Conservation (phyloP, 2,329 filamentous ascomycete species). For the Diplodia corticola region DNA sequence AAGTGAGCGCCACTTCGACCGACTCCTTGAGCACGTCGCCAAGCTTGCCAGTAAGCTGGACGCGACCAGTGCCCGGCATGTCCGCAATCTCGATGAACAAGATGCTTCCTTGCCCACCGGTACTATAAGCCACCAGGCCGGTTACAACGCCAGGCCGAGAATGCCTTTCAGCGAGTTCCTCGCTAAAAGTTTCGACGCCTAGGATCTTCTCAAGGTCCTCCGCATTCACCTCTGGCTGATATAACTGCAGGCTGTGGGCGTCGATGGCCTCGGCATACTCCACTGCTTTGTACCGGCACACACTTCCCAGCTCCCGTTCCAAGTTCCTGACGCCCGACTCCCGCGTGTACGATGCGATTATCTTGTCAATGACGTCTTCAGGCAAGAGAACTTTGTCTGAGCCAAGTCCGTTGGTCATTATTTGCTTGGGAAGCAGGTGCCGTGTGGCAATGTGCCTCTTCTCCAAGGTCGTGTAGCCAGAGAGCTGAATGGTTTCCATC, state of each 20-base stretch:
- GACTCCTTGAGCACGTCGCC: constrained; percentile 96
- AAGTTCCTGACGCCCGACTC: constrained; percentile 95
- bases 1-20: constrained; percentile 91
- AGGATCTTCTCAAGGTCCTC: constrained; percentile 87
- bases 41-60: constrained; percentile 94
- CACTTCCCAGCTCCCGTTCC: constrained; percentile 90
- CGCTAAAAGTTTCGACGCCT: constrained; percentile 89
- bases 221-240: constrained; percentile 71
- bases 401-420: constrained; percentile 81
- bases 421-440: constrained; percentile 95
- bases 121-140: constrained; percentile 79
- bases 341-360: constrained; percentile 94
- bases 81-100: constrained; percentile 98
- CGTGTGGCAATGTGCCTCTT: constrained; percentile 92
- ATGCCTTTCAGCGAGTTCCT: constrained; percentile 88
- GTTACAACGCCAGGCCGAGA: constrained; percentile 88
- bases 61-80: constrained; percentile 89
- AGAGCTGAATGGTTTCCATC: constrained; percentile 93
- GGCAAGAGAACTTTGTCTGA: constrained; percentile 73
- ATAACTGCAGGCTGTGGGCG: constrained; percentile 60
- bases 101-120: constrained; percentile 90
- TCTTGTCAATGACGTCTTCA: constrained; percentile 86
- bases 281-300: constrained; percentile 93
- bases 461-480: constrained; percentile 94
- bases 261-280: constrained; percentile 92